Evolutionary conservation across 352 stramenopile genomes (phyloP).

Genomic region (Elongisporangium undulatum): DNA sequence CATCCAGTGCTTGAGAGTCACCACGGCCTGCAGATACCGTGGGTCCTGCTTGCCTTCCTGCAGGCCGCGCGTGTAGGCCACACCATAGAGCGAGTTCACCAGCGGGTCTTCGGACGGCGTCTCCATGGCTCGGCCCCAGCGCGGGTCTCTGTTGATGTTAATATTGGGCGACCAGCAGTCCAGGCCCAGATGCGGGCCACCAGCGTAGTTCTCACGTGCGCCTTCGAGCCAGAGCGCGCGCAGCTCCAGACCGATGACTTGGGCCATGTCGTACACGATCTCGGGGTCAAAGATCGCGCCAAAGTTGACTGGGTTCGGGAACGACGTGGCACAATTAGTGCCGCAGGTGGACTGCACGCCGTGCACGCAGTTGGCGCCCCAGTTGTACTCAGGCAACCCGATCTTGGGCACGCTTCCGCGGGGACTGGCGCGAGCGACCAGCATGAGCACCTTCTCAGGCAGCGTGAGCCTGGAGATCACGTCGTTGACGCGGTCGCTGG

Average conservation of each 20-base stretch:
- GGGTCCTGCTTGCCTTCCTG: constrained; percentile 50
- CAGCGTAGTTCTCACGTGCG: constrained; percentile 33
- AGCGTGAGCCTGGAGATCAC: constrained; percentile 53
- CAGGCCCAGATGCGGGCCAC: constrained; percentile 51
- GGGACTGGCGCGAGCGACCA: constrained; percentile 39
- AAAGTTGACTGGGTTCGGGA: constrained; percentile 77
- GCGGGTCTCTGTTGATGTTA: constrained; percentile 89
- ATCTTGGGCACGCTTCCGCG: constrained; percentile 50
- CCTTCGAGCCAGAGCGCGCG: constrained; percentile 47
- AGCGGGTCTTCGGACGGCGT: constrained; percentile 88
- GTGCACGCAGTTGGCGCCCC: constrained; percentile 87
- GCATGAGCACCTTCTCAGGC: constrained; percentile 41
- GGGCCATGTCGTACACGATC: constrained; percentile 57
- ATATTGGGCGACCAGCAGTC: constrained; percentile 90
- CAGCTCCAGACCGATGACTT: constrained; percentile 61
- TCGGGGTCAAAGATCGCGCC: constrained; percentile 71
- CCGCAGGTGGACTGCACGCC: constrained; percentile 67
- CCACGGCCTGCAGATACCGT: constrained; percentile 52
- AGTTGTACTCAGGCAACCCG: constrained; percentile 76
- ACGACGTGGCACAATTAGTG: constrained; percentile 64
- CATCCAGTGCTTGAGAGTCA: constrained; percentile 90
- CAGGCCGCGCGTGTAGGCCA: constrained; percentile 74
- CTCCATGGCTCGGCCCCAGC: constrained; percentile 88
- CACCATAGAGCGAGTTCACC: constrained; percentile 73
- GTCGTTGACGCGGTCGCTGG: constrained; percentile 41